Base-by-base conservation (phyloP, 2,329 filamentous ascomycete species). In the Fusarium nygamai region DNA sequence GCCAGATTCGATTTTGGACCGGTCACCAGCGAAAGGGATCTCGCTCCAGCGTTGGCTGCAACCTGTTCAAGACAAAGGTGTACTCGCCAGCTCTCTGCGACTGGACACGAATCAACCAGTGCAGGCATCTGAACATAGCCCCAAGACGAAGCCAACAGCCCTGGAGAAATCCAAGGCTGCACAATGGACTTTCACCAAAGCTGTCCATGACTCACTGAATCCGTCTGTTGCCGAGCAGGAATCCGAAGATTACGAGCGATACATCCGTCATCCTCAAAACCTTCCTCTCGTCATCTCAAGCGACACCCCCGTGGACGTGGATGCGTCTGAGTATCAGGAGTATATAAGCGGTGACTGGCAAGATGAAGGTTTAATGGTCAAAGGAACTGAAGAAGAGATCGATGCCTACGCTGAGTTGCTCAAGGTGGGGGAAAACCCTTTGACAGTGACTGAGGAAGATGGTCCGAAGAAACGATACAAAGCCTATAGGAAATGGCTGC, bases 381-480 rank as follows among this genome's bases (percentile, higher is more conserved):
- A 80, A 78, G 91, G 93, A 65, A 79, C 80, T 31, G 82, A 84
- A 50, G 82, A 85, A 34, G 82, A 84, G 43, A 73, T 80, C 33
- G 82, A 83, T 31, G 90, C 94, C 66, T 98, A 97, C 82, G 86
- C 86, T 36, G 93, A 96, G 71, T 92, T 96, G 78, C 82, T 98
- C 64, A 89, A 88, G 48, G 90, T 96, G 19, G 90, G 89, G 9
- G 93, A 96, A 69, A 94, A 98, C 78, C 94, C 94, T 24, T 84
- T 99, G 60, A 97, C 94, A 6, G 96, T 98, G 20, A 92, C 91
- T 3, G 92, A 95, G 50, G 95, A 97, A 79, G 96, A 98, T 82
- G 88, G 91, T 51, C 88, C 89, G 46, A 98, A 97, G 88, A 98
- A 98, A 88, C 88, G 96, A 76, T 99, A 99, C 83, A 98, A 98